Conservation (phyloP, 495 filamentous ascomycete species). For the Neurospora intermedia region DNA sequence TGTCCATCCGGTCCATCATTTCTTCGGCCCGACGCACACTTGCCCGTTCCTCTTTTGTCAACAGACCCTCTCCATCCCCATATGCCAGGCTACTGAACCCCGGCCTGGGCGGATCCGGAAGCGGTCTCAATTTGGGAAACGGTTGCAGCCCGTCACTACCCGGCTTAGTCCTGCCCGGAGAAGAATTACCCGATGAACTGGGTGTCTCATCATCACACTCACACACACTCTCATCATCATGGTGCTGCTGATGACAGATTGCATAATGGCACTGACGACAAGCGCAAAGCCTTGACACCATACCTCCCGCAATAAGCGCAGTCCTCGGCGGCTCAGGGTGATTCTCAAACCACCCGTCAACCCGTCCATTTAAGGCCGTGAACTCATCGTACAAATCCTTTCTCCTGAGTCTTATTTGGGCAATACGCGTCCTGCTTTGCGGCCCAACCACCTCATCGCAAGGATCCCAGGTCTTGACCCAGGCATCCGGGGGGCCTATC, state of each 20-base stretch:
- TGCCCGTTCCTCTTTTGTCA: not conserved
- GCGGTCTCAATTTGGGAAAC: not conserved
- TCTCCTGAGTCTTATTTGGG: not conserved
- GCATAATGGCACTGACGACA: not conserved
- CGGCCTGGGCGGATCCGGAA: not conserved
- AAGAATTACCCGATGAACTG: not conserved
- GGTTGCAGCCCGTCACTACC: not conserved
- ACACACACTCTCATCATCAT: not conserved
- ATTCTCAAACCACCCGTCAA: not conserved
- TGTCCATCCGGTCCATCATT: not conserved
- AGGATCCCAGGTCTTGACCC: not conserved
- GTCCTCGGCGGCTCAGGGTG: not conserved
- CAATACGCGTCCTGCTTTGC: not conserved
- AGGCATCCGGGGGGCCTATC: not conserved
- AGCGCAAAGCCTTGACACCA: not conserved
- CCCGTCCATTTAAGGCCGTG: not conserved
- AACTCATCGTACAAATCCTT: not conserved
- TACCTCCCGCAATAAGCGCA: not conserved
- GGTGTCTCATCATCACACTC: not conserved
- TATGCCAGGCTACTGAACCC: not conserved
- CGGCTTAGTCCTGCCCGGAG: not conserved
- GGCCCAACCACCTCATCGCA: not conserved
- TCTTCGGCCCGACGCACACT: not conserved
- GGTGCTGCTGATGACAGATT: not conserved
- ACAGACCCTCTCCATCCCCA: not conserved